Percentiles rank a stretch among this genome's conserved stretches.
Evolutionary conservation across 1,284 basidiomycete species (phyloP).

Genomic region (Testicularia cyperi): DNA sequence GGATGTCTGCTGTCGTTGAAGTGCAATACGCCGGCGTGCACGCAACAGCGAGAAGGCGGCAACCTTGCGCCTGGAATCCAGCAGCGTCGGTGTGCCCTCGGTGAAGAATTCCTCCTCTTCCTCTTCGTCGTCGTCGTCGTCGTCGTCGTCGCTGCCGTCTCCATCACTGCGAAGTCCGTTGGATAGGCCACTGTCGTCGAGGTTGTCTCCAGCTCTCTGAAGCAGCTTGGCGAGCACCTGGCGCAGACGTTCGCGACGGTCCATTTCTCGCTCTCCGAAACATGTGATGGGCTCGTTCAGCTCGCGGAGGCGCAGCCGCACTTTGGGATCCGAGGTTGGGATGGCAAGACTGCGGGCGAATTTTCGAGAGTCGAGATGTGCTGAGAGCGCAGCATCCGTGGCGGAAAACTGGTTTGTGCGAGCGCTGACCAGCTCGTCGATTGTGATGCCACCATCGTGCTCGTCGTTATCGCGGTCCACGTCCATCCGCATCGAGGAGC

Average conservation of each 20-base stretch:
- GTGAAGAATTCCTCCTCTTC: slow-evolving; percentile 92
- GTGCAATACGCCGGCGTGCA: slow-evolving; percentile 85
- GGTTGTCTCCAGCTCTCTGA: slow-evolving; percentile 59
- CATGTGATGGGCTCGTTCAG: slow-evolving; percentile 94
- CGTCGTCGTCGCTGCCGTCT: slow-evolving; percentile 37
- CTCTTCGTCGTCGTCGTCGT: slow-evolving; percentile 49
- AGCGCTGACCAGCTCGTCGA: slow-evolving; percentile 25
- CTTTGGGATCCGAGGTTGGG: slow-evolving; percentile 91
- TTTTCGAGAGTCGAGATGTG: slow-evolving; percentile 64
- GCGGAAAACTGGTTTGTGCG: slow-evolving; percentile 17
- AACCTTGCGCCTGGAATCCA: slow-evolving; percentile 78
- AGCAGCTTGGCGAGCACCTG: slow-evolving; percentile 67
- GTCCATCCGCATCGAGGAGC: too few species aligned
- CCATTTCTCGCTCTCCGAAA: slow-evolving; percentile 80
- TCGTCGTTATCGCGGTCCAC: too few species aligned
- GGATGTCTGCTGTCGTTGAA: slow-evolving; percentile 82
- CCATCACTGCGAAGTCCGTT: slow-evolving; percentile 68
- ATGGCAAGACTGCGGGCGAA: slow-evolving; percentile 89
- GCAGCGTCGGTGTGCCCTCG: slow-evolving; percentile 79
- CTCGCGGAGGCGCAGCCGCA: slow-evolving; percentile 82
- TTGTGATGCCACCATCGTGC: slow-evolving; percentile 29
- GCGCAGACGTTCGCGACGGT: slow-evolving; percentile 85
- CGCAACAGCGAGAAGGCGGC: slow-evolving; percentile 91
- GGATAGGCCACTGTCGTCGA: slow-evolving; percentile 39
- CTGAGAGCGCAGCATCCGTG: slow-evolving; percentile 38